These are phyloP conservation scores for Talaromyces piceae DNA, from an alignment of 2,329 filamentous ascomycete genomes.

Conservation along the genomic window DNA sequence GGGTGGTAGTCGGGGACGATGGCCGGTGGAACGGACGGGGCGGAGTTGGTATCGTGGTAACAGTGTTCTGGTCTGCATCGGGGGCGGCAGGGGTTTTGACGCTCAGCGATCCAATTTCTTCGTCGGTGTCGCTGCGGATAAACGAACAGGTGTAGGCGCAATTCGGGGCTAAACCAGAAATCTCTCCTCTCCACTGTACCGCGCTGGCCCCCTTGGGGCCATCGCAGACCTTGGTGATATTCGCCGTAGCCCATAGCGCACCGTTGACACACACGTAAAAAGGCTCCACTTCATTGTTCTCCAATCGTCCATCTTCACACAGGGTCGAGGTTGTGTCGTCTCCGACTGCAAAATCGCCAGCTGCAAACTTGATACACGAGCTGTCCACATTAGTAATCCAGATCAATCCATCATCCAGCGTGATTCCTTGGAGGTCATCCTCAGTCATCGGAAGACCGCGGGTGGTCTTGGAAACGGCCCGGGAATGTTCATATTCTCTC, in stretches of 20 bases:
- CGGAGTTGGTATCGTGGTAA: slow-evolving; percentile 30
- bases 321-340: slow-evolving; percentile 27
- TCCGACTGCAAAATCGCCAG: slow-evolving; percentile 30
- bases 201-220: slow-evolving; percentile 37
- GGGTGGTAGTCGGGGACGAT: slow-evolving; percentile 56
- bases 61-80: slow-evolving; percentile 50
- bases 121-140: slow-evolving; percentile 48
- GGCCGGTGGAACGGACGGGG: slow-evolving; percentile 54
- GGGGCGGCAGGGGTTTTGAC: slow-evolving; percentile 55
- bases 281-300: slow-evolving; percentile 42
- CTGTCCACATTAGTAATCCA: slow-evolving; percentile 42
- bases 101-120: slow-evolving; percentile 53
- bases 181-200: slow-evolving; percentile 52
- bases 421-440: slow-evolving; percentile 35
- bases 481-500: slow-evolving; percentile 79
- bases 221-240: slow-evolving; percentile 43
- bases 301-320: slow-evolving; percentile 20
- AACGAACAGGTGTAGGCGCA: slow-evolving; percentile 60
- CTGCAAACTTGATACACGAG: slow-evolving; percentile 41
- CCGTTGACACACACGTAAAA: slow-evolving; percentile 61
- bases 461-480: slow-evolving; percentile 35
- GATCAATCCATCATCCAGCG: slow-evolving; percentile 37
- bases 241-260: slow-evolving; percentile 57
- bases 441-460: slow-evolving; percentile 34
- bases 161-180: slow-evolving; percentile 57